These are phyloP conservation scores for Penicillium sclerotiorum DNA, from an alignment of 2,329 filamentous ascomycete genomes.

Conservation along the genomic window DNA sequence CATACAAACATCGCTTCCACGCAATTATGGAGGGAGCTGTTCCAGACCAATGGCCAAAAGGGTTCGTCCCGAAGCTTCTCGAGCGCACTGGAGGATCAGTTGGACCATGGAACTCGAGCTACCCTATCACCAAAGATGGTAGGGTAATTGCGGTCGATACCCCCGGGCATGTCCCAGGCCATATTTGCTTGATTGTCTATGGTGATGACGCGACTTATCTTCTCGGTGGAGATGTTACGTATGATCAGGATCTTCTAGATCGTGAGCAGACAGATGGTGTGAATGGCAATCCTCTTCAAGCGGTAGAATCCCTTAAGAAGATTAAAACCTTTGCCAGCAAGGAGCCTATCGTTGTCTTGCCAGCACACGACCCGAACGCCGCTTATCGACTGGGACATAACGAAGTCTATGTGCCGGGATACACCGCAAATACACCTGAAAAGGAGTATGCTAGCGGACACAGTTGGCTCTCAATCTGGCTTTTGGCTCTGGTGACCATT, in stretches of 20 bases:
- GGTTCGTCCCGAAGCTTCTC: conserved; percentile 33
- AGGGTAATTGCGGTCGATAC: conserved; percentile 36
- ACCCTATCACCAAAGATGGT: conserved; percentile 33
- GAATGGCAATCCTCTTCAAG: conserved; percentile 32
- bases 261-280: conserved; percentile 37
- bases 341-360: conserved; percentile 18
- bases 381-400: no score
- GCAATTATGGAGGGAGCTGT: conserved; percentile 32
- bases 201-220: conserved; percentile 9
- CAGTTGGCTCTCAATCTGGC: no score
- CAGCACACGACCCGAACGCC: conserved; percentile 20
- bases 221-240: conserved; percentile 29
- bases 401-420: no score
- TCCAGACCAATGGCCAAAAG: conserved; percentile 35
- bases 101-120: conserved; percentile 33
- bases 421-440: no score
- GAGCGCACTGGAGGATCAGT: conserved; percentile 25
- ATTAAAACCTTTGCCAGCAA: conserved; percentile 36
- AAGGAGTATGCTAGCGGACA: no score
- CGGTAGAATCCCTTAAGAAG: conserved; percentile 31
- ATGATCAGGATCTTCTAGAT: conserved; percentile 33
- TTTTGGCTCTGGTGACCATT: no score
- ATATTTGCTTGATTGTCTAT: conserved; percentile 36
- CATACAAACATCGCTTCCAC: conserved; percentile 30
- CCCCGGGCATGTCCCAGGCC: conserved; percentile 39